A percentile compares a stretch with the other conserved stretches of the same genome.
Conservation (phyloP, 2,329 filamentous ascomycete species). For the Cercospora sp. region DNA sequence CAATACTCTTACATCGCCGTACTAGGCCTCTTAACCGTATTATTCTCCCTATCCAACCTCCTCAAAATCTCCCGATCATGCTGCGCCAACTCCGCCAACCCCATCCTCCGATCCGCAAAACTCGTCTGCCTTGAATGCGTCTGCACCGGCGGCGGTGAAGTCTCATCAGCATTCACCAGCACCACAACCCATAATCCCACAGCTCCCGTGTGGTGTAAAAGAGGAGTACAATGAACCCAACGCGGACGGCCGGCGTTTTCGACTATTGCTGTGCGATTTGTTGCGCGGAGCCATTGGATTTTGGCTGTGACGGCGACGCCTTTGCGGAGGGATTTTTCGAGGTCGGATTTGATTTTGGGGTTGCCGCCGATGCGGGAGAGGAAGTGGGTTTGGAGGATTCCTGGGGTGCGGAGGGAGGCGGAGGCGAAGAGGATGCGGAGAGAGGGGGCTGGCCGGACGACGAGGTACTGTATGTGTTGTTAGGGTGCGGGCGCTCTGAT, state of each 20-base stretch:
- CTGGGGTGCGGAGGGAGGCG: conserved; percentile 50
- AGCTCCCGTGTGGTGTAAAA: conserved; percentile 63
- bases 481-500: not conserved
- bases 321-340: conserved; percentile 60
- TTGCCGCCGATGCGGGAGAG: conserved; percentile 52
- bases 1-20: not conserved
- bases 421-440: conserved; percentile 53
- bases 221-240: conserved; percentile 78
- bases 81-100: not conserved
- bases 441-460: conserved; percentile 50
- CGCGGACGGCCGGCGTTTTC: conserved; percentile 61
- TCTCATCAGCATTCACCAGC: conserved; percentile 48
- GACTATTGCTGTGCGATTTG: conserved; percentile 32
- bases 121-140: not conserved
- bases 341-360: conserved; percentile 52
- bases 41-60: not conserved
- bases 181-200: conserved; percentile 79
- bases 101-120: not conserved
- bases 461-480: conserved; percentile 43
- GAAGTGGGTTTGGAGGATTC: conserved; percentile 51
- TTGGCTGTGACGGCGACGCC: conserved; percentile 72
- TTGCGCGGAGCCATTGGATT: conserved; percentile 64
- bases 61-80: not conserved
- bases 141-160: not conserved
- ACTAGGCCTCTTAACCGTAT: not conserved